phyloP scores from a whole-genome alignment of 768 basidiomycete genomes.

The Phanerochaete carnosa region DNA sequence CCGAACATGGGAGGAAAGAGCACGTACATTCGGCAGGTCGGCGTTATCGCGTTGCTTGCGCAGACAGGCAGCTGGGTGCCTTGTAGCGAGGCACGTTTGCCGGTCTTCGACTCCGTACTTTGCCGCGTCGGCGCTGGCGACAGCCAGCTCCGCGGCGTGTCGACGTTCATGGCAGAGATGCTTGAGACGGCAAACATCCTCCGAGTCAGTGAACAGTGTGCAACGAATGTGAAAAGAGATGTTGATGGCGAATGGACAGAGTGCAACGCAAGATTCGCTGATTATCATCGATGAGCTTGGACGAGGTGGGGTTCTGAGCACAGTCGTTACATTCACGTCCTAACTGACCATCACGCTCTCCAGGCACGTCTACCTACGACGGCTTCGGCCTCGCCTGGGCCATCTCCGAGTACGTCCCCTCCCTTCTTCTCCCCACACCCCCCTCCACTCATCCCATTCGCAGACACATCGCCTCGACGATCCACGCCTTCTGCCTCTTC shows the following conservation, averaged over 20 bases:
- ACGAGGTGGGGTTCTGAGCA: slow-evolving; percentile 52
- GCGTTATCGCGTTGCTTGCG: slow-evolving; percentile 95
- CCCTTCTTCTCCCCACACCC: background rate
- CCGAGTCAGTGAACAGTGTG: slow-evolving; percentile 72
- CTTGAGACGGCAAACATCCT: slow-evolving; percentile 96
- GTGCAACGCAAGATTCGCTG: slow-evolving; percentile 87
- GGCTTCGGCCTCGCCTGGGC: slow-evolving; percentile 99
- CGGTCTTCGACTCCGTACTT: slow-evolving; percentile 93
- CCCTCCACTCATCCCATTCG: background rate
- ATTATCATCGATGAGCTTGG: slow-evolving; percentile 98
- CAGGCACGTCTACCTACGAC: slow-evolving; percentile 96
- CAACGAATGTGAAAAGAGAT: no score
- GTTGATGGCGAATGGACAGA: no score
- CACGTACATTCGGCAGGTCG: slow-evolving; percentile 93
- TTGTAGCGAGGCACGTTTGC: slow-evolving; percentile 78
- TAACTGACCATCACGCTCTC: no score
- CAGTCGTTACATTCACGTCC: no score
- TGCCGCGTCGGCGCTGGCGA: slow-evolving; percentile 98
- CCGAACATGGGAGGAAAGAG: slow-evolving; percentile 99
- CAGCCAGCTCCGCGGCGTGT: slow-evolving; percentile 95
- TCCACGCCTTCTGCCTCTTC: slow-evolving; percentile 92
- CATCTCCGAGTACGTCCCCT: slow-evolving; percentile 79
- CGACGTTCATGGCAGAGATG: slow-evolving; percentile 99
- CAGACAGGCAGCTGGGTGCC: slow-evolving; percentile 96
- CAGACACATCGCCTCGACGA: slow-evolving; percentile 90